Evolutionary conservation across 257 asterid genomes (phyloP).

Genomic region (Solanum chiquidenum): DNA sequence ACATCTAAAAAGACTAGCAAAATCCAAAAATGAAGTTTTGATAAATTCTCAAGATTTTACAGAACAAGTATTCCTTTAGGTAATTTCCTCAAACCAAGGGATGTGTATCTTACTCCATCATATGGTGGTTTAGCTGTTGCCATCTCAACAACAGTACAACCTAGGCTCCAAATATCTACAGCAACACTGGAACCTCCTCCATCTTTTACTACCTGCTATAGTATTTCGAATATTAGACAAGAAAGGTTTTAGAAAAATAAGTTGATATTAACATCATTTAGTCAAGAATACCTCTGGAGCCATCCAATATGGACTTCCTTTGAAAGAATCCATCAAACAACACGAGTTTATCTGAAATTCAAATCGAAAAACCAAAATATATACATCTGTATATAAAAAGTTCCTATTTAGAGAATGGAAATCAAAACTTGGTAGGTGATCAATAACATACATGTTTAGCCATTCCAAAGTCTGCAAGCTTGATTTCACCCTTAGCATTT

Average conservation of each 20-base stretch:
- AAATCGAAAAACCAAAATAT: not conserved
- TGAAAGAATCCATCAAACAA: constrained; percentile 38
- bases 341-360: constrained; percentile 43
- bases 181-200: constrained; percentile 33
- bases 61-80: not conserved
- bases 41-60: not conserved
- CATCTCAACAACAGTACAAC: constrained; percentile 70
- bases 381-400: not conserved
- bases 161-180: constrained; percentile 82
- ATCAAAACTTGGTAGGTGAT: not conserved
- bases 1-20: not conserved
- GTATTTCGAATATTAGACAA: not conserved
- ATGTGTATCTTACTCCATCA: constrained; percentile 36
- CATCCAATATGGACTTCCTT: constrained; percentile 64
- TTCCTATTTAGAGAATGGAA: not conserved
- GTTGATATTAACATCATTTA: not conserved
- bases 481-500: constrained; percentile 56
- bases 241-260: not conserved
- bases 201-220: constrained; percentile 34
- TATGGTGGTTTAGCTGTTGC: constrained; percentile 62
- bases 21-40: not conserved
- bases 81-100: not conserved
- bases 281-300: constrained; percentile 50
- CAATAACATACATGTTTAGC: constrained; percentile 44
- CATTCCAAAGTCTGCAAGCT: constrained; percentile 73